These are phyloP conservation scores for Metschnikowia aberdeeniae DNA, from an alignment of 805 yeast species.

Conservation along the genomic window DNA sequence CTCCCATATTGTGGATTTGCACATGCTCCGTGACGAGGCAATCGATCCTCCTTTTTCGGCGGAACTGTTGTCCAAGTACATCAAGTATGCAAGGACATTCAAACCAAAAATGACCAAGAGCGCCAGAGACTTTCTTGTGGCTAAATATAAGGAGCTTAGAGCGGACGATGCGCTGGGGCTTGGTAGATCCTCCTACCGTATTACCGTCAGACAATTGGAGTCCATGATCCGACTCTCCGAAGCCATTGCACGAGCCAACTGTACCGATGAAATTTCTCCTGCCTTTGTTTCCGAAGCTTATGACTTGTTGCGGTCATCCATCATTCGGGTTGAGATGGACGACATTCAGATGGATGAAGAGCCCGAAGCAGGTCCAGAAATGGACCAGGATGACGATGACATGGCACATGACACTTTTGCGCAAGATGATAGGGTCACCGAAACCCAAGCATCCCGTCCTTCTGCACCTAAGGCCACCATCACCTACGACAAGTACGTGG, in stretches of 20 bases:
- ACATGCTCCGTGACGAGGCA: constrained; percentile 86
- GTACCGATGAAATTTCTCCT: constrained; percentile 82
- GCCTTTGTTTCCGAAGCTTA: constrained; percentile 90
- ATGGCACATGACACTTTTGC: constrained; percentile 10
- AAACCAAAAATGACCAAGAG: constrained; percentile 82
- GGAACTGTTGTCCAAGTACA: constrained; percentile 82
- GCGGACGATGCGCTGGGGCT: constrained; percentile 87
- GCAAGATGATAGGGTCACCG: constrained; percentile 8
- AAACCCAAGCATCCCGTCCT: constrained; percentile 1
- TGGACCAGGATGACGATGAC: constrained; percentile 13
- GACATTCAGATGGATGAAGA: constrained; percentile 85
- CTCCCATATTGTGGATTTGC: constrained; percentile 86
- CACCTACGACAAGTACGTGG: constrained; percentile 80
- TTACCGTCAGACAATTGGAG: constrained; percentile 95
- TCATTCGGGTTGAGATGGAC: constrained; percentile 90
- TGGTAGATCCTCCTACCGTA: constrained; percentile 81
- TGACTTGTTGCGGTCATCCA: constrained; percentile 82
- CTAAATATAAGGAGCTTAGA: constrained; percentile 79
- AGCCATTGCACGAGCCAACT: constrained; percentile 95
- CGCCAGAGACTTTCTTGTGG: constrained; percentile 73
- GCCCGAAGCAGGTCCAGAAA: constrained; percentile 25
- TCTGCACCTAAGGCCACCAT: constrained; percentile 40
- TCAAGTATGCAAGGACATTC: constrained; percentile 88
- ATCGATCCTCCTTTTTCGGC: constrained; percentile 85
- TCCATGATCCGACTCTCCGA: constrained; percentile 90